Evolutionary conservation across 805 yeast genomes (phyloP).

Genomic region (Metschnikowia shivogae): DNA sequence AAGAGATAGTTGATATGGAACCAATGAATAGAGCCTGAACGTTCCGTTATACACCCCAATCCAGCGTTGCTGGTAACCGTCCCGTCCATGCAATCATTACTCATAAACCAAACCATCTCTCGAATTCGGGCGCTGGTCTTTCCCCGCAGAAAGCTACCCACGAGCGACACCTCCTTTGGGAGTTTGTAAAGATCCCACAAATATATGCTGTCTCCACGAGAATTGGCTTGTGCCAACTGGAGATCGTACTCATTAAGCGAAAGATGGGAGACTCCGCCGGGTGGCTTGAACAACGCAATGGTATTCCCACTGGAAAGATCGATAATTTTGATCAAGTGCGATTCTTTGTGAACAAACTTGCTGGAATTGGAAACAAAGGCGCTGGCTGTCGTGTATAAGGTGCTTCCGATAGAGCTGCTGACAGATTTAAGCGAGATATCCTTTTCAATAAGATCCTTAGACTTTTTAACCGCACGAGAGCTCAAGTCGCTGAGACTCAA

Average conservation of each 20-base stretch:
- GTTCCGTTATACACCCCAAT: conserved; percentile 49
- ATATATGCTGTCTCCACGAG: conserved; percentile 58
- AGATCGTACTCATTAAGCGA: conserved; percentile 61
- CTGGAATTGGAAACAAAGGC: conserved; percentile 19
- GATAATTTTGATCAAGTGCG: conserved; percentile 41
- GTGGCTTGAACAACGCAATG: conserved; percentile 48
- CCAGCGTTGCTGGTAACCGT: conserved; percentile 31
- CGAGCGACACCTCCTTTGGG: conserved; percentile 46
- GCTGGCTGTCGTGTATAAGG: conserved; percentile 33
- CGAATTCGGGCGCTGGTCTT: conserved; percentile 54
- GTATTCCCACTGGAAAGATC: conserved; percentile 43
- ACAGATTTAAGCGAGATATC: conserved; percentile 28
- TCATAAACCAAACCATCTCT: conserved; percentile 50
- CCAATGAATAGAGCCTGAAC: conserved; percentile 61
- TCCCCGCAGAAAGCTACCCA: conserved; percentile 60
- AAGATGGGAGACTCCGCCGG: conserved; percentile 57
- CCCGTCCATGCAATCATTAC: conserved; percentile 22
- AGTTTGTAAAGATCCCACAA: conserved; percentile 59
- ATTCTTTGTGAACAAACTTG: conserved; percentile 16
- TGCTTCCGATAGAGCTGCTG: conserved; percentile 29
- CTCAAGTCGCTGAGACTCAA: conserved; percentile 47
- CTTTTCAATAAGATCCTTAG: conserved; percentile 19
- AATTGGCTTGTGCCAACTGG: conserved; percentile 48
- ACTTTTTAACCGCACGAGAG: conserved; percentile 39
- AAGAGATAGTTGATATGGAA: conserved; percentile 44